Base-by-base conservation (phyloP, 345 rosid species). In the Eucalyptus coolabah region DNA sequence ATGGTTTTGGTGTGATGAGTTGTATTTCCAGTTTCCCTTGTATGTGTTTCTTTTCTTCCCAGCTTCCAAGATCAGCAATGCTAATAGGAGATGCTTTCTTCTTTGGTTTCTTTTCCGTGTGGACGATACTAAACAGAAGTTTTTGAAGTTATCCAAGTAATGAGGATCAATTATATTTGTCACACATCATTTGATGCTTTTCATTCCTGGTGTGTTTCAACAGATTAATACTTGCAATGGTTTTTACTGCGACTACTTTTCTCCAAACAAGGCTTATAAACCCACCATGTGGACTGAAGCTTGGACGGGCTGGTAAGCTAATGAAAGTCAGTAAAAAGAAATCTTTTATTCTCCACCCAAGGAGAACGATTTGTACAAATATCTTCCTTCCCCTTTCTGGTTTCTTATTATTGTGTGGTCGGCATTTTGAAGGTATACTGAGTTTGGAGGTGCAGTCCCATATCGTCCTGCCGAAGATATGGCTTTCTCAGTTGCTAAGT, bases 271-370 rank as follows among this genome's bases (percentile, higher is more conserved):
- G 92, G 94, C 92, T 34, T 95, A 97, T 94, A 98, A 98, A 89
- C 99, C 99, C 37, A 96, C 97, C 94, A 95, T 98, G 96, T 98
- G 99, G 99, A 98, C 99, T 6, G 99, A 98, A 93, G 99, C 99
- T 86, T 98, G 99, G 99, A 97, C 98, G 13, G 99, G 98, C 91
- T 98, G 99, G 99, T 98, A 93, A 94, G 53, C 86, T 69, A 18
- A n/a, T 26, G 30, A 40, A 40, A 77, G 83, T 77, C 83, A 40
- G 83, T 40, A 77, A 40, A 72, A 77, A 21, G 30, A 77, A 6
- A 77, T 40, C 83, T 77, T 77, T 37, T 21, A 77, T 21, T 37
- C 83, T 91, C 72, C 90, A 45, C 81, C 72, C 87, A 34, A 87
- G 17, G 51, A n/a, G 60, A 47, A 50, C 3, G 5, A 54, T 67